Evolutionary conservation across 306 rosid species (phyloP).

Genomic region (Prunus kanzakura): DNA sequence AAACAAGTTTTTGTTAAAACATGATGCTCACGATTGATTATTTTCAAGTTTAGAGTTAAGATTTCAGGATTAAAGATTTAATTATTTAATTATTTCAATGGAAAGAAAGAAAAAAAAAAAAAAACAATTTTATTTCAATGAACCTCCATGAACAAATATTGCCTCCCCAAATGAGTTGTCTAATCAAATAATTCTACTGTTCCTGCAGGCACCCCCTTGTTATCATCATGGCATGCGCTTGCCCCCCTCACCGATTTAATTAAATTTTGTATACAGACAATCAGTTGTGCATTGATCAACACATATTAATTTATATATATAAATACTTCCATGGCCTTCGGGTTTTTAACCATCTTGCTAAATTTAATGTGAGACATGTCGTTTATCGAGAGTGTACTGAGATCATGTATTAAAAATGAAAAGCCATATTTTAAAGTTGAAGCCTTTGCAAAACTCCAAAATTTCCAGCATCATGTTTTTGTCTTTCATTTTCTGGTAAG

Average conservation of each 20-base stretch:
- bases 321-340: constrained; percentile 7
- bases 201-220: neutral
- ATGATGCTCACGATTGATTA: neutral
- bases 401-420: constrained; percentile 7
- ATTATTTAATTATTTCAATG: too few species aligned
- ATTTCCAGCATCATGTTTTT: constrained; percentile 21
- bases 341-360: neutral
- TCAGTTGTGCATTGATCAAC: neutral
- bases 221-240: constrained; percentile 2
- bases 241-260: neutral
- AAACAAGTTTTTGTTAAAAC: too few species aligned
- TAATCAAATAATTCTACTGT: neutral
- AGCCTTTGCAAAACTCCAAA: constrained; percentile 24
- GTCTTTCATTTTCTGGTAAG: constrained; percentile 18
- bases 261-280: neutral
- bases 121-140: neutral
- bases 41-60: neutral
- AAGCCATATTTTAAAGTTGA: neutral
- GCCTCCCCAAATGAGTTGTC: neutral
- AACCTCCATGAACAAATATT: neutral
- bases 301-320: neutral
- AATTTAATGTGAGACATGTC: neutral
- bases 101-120: too few species aligned
- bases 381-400: constrained; percentile 7
- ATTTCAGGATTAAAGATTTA: too few species aligned